Evolutionary conservation across 371 early-diverging fungal genomes (phyloP).

Genomic region (Mucor velutinosus): DNA sequence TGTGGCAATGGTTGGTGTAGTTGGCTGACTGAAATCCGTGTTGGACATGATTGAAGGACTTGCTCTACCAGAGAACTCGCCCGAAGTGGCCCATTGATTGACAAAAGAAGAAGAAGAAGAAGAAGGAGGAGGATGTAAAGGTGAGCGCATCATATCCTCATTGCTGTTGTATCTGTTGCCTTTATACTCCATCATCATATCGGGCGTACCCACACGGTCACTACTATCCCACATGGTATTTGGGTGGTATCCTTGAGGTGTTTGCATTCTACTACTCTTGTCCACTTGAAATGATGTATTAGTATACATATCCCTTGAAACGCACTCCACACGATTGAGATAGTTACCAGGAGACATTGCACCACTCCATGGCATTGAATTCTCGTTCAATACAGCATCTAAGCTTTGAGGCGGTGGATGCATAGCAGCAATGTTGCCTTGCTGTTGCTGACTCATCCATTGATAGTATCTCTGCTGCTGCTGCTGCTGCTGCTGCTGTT

Average conservation of each 20-base stretch:
- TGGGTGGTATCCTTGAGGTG: constrained; percentile 3
- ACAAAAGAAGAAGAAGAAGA: too few species aligned
- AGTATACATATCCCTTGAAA: neutral
- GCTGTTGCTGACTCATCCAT: constrained; percentile 31
- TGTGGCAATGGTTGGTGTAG: constrained; percentile 3
- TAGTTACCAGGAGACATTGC: constrained; percentile 14
- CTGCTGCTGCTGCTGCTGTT: constrained; percentile 25
- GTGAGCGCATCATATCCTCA: neutral
- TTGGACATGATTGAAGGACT: constrained; percentile 12
- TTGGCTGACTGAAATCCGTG: constrained; percentile 6
- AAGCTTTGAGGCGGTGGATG: constrained; percentile 19
- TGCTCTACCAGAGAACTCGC: constrained; percentile 4
- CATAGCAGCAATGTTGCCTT: constrained; percentile 1
- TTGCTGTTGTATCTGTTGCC: neutral
- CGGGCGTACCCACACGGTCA: neutral
- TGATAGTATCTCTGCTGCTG: constrained; percentile 35
- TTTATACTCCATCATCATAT: neutral
- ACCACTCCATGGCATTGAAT: constrained; percentile 24
- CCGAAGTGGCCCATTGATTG: neutral
- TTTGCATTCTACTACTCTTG: constrained; percentile 6
- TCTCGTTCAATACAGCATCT: constrained; percentile 36
- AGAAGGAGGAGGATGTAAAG: neutral
- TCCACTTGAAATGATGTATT: constrained; percentile 7
- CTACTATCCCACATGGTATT: neutral
- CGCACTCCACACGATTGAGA: neutral